These are phyloP conservation scores for Verbena officinalis DNA, from an alignment of 257 asterid genomes.

Conservation along the genomic window DNA sequence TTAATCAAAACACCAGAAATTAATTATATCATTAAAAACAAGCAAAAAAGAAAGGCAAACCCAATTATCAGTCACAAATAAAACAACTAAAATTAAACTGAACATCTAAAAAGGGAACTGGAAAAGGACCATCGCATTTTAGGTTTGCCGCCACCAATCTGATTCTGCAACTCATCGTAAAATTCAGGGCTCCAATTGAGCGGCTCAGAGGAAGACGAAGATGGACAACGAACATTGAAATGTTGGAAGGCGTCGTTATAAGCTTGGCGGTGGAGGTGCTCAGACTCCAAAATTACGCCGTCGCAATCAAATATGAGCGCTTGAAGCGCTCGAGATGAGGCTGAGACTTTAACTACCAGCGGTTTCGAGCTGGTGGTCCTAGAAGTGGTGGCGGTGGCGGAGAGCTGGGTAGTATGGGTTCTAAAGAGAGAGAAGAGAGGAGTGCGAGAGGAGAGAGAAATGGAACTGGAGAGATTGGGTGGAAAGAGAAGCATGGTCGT, in stretches of 20 bases:
- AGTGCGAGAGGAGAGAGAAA: slow-evolving; percentile 36
- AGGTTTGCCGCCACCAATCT: slow-evolving; percentile 91
- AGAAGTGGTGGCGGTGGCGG: slow-evolving; percentile 26
- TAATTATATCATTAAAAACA: slow-evolving; percentile 5
- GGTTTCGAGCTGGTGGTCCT: slow-evolving; percentile 29
- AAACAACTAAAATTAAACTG: not conserved
- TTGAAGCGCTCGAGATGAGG: slow-evolving; percentile 56
- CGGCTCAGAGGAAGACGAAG: slow-evolving; percentile 43
- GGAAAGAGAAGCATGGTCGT: slow-evolving; percentile 51
- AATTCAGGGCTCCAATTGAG: slow-evolving; percentile 79
- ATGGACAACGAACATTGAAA: slow-evolving; percentile 76
- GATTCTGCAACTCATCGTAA: slow-evolving; percentile 86
- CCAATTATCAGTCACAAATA: not conserved
- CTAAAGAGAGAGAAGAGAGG: slow-evolving; percentile 40
- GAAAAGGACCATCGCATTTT: slow-evolving; percentile 85
- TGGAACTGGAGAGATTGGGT: slow-evolving; percentile 40
- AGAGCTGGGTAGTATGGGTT: slow-evolving; percentile 26
- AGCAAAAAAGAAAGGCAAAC: not conserved
- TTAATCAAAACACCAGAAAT: slow-evolving; percentile 20
- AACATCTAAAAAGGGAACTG: no score
- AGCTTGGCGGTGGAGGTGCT: slow-evolving; percentile 94
- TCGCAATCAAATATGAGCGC: slow-evolving; percentile 94
- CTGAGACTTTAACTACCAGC: slow-evolving; percentile 47
- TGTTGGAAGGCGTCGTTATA: slow-evolving; percentile 87
- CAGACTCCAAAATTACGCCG: slow-evolving; percentile 90